These are phyloP conservation scores for Alternaria dauci DNA, from an alignment of 2,329 filamentous ascomycete genomes.

Conservation along the genomic window DNA sequence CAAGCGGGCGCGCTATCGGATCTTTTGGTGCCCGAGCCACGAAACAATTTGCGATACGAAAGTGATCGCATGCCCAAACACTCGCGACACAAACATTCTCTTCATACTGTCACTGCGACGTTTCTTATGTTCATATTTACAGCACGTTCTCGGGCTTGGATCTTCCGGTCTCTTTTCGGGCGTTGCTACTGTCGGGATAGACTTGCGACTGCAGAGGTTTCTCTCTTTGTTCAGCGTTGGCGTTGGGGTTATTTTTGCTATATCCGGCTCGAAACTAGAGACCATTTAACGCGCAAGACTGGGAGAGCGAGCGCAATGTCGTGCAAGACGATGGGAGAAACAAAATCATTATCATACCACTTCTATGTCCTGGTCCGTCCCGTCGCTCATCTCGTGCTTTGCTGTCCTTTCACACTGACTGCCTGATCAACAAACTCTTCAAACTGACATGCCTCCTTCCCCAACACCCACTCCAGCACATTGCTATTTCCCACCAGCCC, in stretches of 20 bases:
- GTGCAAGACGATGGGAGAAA: neutral
- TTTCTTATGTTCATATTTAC: slow-evolving; percentile 18
- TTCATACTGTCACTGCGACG: slow-evolving; percentile 15
- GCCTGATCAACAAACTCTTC: neutral
- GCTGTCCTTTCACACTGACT: neutral
- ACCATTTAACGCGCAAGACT: neutral
- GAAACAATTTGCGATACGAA: neutral
- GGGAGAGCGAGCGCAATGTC: neutral
- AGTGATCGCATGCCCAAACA: neutral
- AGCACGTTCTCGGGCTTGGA: neutral
- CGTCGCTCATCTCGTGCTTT: neutral
- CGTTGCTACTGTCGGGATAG: neutral
- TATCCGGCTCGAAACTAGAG: neutral
- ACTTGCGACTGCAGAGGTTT: neutral
- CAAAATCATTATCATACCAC: neutral
- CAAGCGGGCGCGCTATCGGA: neutral
- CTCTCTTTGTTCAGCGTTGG: slow-evolving; percentile 9
- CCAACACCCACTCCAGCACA: neutral
- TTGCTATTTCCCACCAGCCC: neutral
- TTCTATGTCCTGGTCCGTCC: neutral
- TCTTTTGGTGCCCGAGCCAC: neutral
- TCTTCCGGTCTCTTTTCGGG: neutral
- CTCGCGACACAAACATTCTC: neutral
- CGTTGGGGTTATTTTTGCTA: slow-evolving; percentile 10
- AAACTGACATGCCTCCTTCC: neutral